Base-by-base conservation (phyloP, 176 grass and related monocot species). In the Otatea glauca region DNA sequence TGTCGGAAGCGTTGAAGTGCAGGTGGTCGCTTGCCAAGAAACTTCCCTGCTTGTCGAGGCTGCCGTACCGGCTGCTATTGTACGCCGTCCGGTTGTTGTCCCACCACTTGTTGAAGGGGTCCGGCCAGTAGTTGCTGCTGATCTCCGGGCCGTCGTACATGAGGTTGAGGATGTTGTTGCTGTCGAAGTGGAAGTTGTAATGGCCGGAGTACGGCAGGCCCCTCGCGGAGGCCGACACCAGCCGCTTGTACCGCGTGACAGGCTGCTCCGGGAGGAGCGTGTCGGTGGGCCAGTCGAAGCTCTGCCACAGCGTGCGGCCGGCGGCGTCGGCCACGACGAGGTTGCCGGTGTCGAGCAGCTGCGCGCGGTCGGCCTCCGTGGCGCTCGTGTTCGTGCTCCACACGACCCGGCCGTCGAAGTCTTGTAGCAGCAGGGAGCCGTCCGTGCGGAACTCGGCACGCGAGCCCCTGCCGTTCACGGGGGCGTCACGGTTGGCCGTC, bases 201-300 rank as follows among this genome's bases (percentile, higher is more conserved):
- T 67, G 49, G 1, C 94, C 88, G 1, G 94, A 89, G 70, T 65
- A 87, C 0, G 88, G 65, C 53, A 89, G 50, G 35, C 91, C 91
- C 16, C 62, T 48, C 24, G 84, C 85, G 8, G 81, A 62, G 0
- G 79, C 69, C 17, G 94, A 96, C 50, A 93, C 86, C 76, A 96
- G 84, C 0, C 82, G 55, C 37, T 71, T 89, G 84, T 89, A 79
- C 34, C 83, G 89, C 0, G 91, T 96, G 72, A 96, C 88, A 18
- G 70, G 83, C 75, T 96, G 94, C 20, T 23, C 63, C 0, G 91
- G 76, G 43, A 96, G 88, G 9, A 96, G 88, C 15, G 91, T 93
- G 77, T 96, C 91, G 0, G 91, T 96, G 3, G 94, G 94, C 78
- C 81, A 84, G 32, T 96, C 91, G 79, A 93, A 96, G 87, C 91